phyloP scores from a whole-genome alignment of 441 rosid genomes.

The Erodium texanum region DNA sequence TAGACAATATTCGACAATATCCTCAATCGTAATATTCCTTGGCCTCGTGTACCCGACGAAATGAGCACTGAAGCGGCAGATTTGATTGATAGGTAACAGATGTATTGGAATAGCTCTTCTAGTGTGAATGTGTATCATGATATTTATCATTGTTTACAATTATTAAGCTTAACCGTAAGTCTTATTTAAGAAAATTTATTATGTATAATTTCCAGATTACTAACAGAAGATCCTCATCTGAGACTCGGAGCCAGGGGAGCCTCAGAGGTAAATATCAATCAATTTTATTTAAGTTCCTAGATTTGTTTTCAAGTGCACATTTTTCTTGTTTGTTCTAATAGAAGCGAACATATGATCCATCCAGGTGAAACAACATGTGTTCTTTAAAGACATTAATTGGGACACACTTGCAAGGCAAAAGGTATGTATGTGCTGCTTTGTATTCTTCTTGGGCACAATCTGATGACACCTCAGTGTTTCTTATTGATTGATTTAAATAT shows the following conservation, averaged over 20 bases:
- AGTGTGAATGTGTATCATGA: neutral
- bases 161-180: neutral
- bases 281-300: conserved; percentile 6
- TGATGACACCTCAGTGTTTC: neutral
- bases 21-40: conserved; percentile 95
- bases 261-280: conserved; percentile 56
- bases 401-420: conserved; percentile 97
- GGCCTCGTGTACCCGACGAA: conserved; percentile 84
- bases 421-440: conserved; percentile 30
- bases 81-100: conserved; percentile 71
- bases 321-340: neutral
- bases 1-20: conserved; percentile 95
- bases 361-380: conserved; percentile 87
- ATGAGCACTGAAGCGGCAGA: conserved; percentile 83
- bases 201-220: conserved; percentile 42
- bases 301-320: no score
- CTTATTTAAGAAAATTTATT: conserved; percentile 3
- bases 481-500: conserved; percentile 12
- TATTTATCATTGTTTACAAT: neutral
- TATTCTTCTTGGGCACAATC: neutral
- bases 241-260: conserved; percentile 98
- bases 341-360: conserved; percentile 11
- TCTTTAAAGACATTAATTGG: conserved; percentile 95
- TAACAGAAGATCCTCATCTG: conserved; percentile 94
- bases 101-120: neutral